Evolutionary conservation across 2,329 filamentous ascomycete genomes (phyloP).

Genomic region (Fusarium floridanum): DNA sequence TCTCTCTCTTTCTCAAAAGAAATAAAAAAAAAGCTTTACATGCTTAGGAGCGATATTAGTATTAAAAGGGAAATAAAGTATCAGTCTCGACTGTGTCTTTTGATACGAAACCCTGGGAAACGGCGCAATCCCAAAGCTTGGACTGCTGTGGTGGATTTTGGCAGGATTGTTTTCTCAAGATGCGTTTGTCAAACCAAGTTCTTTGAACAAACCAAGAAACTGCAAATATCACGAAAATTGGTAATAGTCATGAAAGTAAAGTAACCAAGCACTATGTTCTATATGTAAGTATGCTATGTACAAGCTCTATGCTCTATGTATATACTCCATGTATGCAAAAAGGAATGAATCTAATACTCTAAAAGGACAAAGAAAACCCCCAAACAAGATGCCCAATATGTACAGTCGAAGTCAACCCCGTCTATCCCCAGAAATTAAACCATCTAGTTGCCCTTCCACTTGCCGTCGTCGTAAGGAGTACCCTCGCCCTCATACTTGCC

Average conservation of each 20-base stretch:
- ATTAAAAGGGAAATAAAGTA: background rate
- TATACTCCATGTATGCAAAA: too few relatives aligned
- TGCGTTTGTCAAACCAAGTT: background rate
- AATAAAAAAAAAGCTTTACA: background rate
- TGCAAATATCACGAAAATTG: background rate
- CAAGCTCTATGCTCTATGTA: background rate
- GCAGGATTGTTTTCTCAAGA: background rate
- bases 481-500: slow-evolving; percentile 19
- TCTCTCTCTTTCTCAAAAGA: too few relatives aligned
- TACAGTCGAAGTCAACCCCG: background rate
- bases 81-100: background rate
- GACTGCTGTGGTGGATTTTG: too few relatives aligned
- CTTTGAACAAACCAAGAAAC: background rate
- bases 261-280: background rate
- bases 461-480: slow-evolving; percentile 10
- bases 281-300: background rate
- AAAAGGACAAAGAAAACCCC: background rate
- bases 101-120: background rate
- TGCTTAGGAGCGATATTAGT: background rate
- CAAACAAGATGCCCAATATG: background rate
- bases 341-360: background rate
- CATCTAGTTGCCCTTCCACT: slow-evolving; percentile 6
- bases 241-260: background rate
- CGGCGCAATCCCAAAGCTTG: too few relatives aligned
- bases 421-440: background rate